Evolutionary conservation across 75 land plant species (phyloP).

Genomic region (Selaginella tamariscina): DNA sequence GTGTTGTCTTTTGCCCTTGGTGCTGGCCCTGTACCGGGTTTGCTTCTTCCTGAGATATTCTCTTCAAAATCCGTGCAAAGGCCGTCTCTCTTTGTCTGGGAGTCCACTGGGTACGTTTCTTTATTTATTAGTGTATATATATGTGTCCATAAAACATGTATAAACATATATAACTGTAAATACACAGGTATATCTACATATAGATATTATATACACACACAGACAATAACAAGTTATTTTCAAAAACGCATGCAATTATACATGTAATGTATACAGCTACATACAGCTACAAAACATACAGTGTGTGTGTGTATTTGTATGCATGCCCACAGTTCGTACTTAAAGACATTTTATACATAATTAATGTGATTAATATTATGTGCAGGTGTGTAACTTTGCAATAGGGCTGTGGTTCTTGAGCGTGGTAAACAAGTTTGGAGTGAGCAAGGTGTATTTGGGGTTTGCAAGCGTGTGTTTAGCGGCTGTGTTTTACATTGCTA

Average conservation of each 20-base stretch:
- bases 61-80: slow-evolving; percentile 87
- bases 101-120: slow-evolving; percentile 86
- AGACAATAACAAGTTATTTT: too few species aligned
- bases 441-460: slow-evolving; percentile 75
- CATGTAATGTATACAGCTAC: too few species aligned
- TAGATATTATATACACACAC: too few species aligned
- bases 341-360: too few species aligned
- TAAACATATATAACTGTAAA: too few species aligned
- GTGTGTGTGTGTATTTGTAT: too few species aligned
- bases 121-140: neutral
- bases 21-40: slow-evolving; percentile 96
- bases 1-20: slow-evolving; percentile 92
- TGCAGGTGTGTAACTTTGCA: slow-evolving; percentile 78
- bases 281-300: too few species aligned
- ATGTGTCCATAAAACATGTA: too few species aligned
- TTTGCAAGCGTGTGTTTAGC: slow-evolving; percentile 60
- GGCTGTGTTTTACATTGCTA: slow-evolving; percentile 63
- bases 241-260: too few species aligned
- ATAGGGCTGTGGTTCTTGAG: slow-evolving; percentile 91
- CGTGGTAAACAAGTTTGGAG: slow-evolving; percentile 76
- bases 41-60: slow-evolving; percentile 92
- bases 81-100: slow-evolving; percentile 90
- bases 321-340: too few species aligned
- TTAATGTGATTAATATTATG: too few species aligned
- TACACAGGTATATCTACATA: too few species aligned